Percentiles rank a stretch among this genome's conserved stretches.
Conservation (phyloP, 805 yeast species). For the Ogataea corticis region DNA sequence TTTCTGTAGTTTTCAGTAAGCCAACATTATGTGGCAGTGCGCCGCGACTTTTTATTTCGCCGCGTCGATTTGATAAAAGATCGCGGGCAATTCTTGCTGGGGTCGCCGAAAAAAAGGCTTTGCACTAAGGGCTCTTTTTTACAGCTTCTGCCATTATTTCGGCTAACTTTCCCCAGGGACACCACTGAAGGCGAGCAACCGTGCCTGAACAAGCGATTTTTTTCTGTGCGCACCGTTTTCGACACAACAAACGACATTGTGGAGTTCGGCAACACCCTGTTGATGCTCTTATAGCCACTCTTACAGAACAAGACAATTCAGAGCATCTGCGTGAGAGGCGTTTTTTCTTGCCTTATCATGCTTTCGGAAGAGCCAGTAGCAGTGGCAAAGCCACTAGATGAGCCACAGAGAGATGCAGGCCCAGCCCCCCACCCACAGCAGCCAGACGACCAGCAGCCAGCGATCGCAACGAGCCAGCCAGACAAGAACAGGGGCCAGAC, state of each 20-base stretch:
- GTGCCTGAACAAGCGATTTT: no score
- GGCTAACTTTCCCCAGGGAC: no score
- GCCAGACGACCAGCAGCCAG: background rate
- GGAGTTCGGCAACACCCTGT: background rate
- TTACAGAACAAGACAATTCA: background rate
- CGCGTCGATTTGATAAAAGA: no score
- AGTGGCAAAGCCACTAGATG: slow-evolving; percentile 8
- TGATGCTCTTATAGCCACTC: background rate
- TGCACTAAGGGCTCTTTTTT: background rate
- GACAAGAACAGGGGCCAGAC: slow-evolving; percentile 31
- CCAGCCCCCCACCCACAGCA: slow-evolving; percentile 1
- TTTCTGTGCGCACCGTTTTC: no score
- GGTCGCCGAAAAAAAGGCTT: background rate
- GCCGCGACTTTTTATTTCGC: background rate
- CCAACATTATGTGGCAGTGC: background rate
- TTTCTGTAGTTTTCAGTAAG: background rate
- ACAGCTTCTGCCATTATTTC: no score
- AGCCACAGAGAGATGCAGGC: slow-evolving; percentile 6
- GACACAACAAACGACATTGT: background rate
- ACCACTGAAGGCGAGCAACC: no score
- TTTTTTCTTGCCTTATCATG: slow-evolving; percentile 1
- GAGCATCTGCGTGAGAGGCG: background rate
- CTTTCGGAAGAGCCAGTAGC: slow-evolving; percentile 13
- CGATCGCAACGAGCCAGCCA: background rate
- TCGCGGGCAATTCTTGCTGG: background rate